Evolutionary conservation across 73 alveolate genomes (phyloP), one percentile per base, ranked within the genome.

Genomic region (Paramecium tetraurelia): DNA sequence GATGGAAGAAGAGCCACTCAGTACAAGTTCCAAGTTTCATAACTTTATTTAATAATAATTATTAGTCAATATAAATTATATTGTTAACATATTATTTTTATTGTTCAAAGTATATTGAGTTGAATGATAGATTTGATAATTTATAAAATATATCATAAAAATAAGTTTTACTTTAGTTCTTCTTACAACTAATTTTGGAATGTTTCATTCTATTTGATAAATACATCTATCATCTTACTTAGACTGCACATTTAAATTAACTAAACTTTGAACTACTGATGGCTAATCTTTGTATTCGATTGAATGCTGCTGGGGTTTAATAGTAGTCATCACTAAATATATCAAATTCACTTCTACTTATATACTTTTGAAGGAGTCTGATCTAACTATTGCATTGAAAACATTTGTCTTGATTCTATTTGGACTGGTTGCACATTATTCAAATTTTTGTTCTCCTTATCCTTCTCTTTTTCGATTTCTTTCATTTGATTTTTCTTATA

Each of bases 1-100:
- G 57, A 76, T 92, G 95, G 38, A 92, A 92, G 50, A 92, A 85
- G 11, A 92, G 77, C 94, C 95, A 92, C 76, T 92, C 95, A 36
- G 95, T 92, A 41, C 87, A 75, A 22, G 87, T 75, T 75, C 68
- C 58, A 38, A 75, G 59, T 38, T 75, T 75, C 87, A 75, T 75
- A 4, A 36, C 12, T 38, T 38, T 75, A 35, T 29, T 75, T 75
- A 29, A 75, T 75, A 41, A 8, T 29, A 53, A 18, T 53, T 53
- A 53, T 53, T 53, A 16, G 3, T 16, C 14, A 46, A 46, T 46
- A 46, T 46, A 46, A 53, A 53, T 18, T 53, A 53, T 53, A 18
- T 53, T 53, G 31, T 72, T 72, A 72, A 35, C 40, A 33, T 35
- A 29, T 7, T 53, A 4, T 53, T 16, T 53, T 50, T 46, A 4